phyloP scores from a whole-genome alignment of 2,329 filamentous ascomycete genomes.

The Incumbomyces delicatus region DNA sequence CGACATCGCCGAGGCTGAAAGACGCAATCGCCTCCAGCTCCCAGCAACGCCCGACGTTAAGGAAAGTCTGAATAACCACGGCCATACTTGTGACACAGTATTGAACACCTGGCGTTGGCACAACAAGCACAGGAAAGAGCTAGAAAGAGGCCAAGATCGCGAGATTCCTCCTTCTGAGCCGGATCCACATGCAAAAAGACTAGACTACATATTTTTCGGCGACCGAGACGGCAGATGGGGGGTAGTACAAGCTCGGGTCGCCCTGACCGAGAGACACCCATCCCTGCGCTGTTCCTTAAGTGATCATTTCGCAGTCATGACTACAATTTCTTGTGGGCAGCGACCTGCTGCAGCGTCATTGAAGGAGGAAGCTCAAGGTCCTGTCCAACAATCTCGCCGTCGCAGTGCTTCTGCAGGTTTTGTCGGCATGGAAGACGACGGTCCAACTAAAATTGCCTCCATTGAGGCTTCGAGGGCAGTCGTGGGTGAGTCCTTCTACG shows the following conservation, averaged over 20 bases:
- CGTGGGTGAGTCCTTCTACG: constrained; percentile 48
- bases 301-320: constrained; percentile 88
- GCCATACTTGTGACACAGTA: constrained; percentile 73
- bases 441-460: constrained; percentile 14
- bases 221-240: constrained; percentile 45
- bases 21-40: constrained; percentile 42
- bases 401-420: constrained; percentile 3
- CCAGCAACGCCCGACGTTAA: constrained; percentile 56
- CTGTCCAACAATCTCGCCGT: background rate
- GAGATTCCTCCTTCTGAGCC: constrained; percentile 53
- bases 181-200: constrained; percentile 69
- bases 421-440: constrained; percentile 13
- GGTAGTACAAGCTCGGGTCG: constrained; percentile 60
- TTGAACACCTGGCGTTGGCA: constrained; percentile 94
- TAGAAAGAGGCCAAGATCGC: constrained; percentile 56
- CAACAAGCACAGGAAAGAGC: constrained; percentile 55
- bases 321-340: constrained; percentile 52
- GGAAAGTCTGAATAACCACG: constrained; percentile 70
- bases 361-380: background rate
- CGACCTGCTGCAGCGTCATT: constrained; percentile 4
- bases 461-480: constrained; percentile 20
- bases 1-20: constrained; percentile 56
- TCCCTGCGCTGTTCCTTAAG: constrained; percentile 75
- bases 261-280: constrained; percentile 74
- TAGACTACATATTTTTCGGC: constrained; percentile 85